Percentiles rank a stretch among this genome's conserved stretches.
phyloP scores from a whole-genome alignment of 2,329 filamentous ascomycete species.

The Diplodia seriata region DNA sequence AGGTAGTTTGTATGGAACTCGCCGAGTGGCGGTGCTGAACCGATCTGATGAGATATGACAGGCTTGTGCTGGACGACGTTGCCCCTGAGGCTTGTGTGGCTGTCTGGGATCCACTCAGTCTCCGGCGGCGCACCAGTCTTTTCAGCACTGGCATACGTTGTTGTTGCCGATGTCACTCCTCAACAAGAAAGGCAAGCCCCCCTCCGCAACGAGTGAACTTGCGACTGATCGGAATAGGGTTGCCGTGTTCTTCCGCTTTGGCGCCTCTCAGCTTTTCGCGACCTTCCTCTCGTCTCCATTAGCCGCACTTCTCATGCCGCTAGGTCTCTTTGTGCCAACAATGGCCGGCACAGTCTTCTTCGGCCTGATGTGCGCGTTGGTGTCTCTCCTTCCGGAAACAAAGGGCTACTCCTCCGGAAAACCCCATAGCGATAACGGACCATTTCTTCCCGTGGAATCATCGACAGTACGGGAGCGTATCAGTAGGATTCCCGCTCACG shows the following conservation, averaged over 20 bases:
- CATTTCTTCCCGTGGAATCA: background rate
- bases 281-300: constrained; percentile 44
- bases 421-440: background rate
- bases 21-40: background rate
- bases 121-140: constrained; percentile 40
- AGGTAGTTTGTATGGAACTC: constrained; percentile 39
- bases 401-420: constrained; percentile 36
- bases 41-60: background rate
- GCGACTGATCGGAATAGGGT: constrained; percentile 35
- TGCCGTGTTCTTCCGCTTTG: constrained; percentile 42
- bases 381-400: constrained; percentile 44
- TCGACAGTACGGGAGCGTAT: constrained; percentile 11
- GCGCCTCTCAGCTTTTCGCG: constrained; percentile 40
- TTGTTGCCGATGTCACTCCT: constrained; percentile 43
- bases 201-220: background rate
- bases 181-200: constrained; percentile 35
- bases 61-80: constrained; percentile 46
- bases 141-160: constrained; percentile 40
- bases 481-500: constrained; percentile 5
- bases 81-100: constrained; percentile 43
- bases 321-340: constrained; percentile 44
- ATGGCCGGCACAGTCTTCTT: constrained; percentile 37
- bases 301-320: constrained; percentile 44
- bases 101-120: constrained; percentile 41
- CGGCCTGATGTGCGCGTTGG: constrained; percentile 31